Base-by-base conservation (phyloP, 2,329 filamentous ascomycete genomes). In the Metarhizium anisopliae region DNA sequence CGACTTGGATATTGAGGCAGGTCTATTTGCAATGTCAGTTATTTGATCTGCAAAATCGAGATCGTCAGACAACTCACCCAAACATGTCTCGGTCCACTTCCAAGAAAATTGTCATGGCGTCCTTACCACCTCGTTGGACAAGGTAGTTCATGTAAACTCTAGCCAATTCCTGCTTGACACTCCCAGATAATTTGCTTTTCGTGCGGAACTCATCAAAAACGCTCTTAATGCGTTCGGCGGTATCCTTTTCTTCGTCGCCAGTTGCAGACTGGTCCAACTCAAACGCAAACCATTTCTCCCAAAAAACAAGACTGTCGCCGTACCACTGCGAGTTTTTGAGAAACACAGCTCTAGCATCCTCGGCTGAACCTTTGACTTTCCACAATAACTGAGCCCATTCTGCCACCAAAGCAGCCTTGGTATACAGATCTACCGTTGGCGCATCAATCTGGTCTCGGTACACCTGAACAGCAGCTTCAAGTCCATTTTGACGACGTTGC, bases 341-440 rank as follows among this genome's bases (percentile, higher is more conserved):
- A 74, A 93, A 97, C 1, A 96, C 83, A 54, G 87, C 82, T 32
- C 94, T 87, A 43, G 92, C 92, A 64, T 93, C 90, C 10, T 90
- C 86, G 0, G 84, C 77, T 0, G 85, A 86, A 16, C 89, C 89
- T 74, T 93, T 92, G 67, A 87, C 83, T 72, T 91, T 94, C 90
- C 90, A 96, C 47, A 96, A 68, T 55, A 97, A 76, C 30, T 82
- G 80, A 2, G 93, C 93, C 88, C 91, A 95, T 66, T 96, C 90
- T 0, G 89, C 89, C 45, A 95, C 89, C 35, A 97, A 77, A 1
- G 89, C 86, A 8, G 92, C 92, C 70, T 95, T 96, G 53, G 90
- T 86, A 63, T 87, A 88, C 54, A 88, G 78, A 60, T 91, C 86
- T 53, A 87, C 84, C 11, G 84, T 77, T 1, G 84, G 78, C 2